phyloP scores from a whole-genome alignment of 1,284 basidiomycete species.

The Abortiporus biennis region DNA sequence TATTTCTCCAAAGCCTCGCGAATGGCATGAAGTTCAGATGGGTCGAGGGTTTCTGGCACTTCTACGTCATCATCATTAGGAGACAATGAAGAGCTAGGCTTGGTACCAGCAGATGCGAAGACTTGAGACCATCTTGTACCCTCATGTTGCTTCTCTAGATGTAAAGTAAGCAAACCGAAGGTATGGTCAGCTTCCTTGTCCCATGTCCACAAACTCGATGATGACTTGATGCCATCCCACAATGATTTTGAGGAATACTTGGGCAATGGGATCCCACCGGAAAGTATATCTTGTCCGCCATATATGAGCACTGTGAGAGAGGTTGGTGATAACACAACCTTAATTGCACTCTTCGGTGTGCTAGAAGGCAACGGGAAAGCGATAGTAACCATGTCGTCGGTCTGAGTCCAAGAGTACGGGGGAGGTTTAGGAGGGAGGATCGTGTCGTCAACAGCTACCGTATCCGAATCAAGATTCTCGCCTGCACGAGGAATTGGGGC shows the following conservation, averaged over 20 bases:
- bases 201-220: constrained; percentile 84
- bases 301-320: constrained; percentile 64
- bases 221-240: constrained; percentile 71
- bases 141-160: constrained; percentile 78
- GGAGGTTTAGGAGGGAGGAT: constrained; percentile 39
- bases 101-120: constrained; percentile 47
- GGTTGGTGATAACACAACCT: constrained; percentile 57
- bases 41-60: constrained; percentile 86
- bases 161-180: constrained; percentile 71
- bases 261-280: constrained; percentile 34
- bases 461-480: constrained; percentile 41
- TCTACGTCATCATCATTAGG: constrained; percentile 47
- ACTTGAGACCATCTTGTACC: constrained; percentile 83
- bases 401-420: constrained; percentile 91
- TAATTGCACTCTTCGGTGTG: constrained; percentile 59
- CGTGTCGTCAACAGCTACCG: constrained; percentile 9
- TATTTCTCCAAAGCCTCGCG: constrained; percentile 83
- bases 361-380: constrained; percentile 75
- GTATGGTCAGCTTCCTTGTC: constrained; percentile 64
- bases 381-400: constrained; percentile 74
- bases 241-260: constrained; percentile 58
- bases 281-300: constrained; percentile 23
- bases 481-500: constrained; percentile 57
- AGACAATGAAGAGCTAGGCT: constrained; percentile 6
- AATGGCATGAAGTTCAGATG: constrained; percentile 74